These are phyloP conservation scores for Lactifluus piperatus DNA, from an alignment of 768 basidiomycete species.

Conservation along the genomic window DNA sequence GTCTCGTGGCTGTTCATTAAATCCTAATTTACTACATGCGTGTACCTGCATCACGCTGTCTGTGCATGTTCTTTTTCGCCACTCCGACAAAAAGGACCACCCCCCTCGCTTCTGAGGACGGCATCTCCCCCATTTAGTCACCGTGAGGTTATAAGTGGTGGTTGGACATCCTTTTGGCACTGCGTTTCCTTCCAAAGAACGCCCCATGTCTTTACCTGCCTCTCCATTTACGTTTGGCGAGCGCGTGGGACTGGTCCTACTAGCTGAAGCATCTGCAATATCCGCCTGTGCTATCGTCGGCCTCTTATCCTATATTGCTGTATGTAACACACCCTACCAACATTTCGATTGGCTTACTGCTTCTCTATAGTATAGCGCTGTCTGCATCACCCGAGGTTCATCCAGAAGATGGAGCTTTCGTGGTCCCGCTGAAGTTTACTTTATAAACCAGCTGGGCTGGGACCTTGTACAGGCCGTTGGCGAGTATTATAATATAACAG, in stretches of 20 bases:
- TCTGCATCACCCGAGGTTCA: conserved; percentile 15
- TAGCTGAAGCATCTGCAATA: conserved; percentile 19
- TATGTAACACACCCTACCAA: conserved; percentile 3
- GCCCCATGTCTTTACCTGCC: not conserved
- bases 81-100: not conserved
- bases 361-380: conserved; percentile 16
- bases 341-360: not conserved
- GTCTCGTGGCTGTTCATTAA: not conserved
- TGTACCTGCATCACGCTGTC: not conserved
- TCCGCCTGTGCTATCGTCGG: conserved; percentile 21
- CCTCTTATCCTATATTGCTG: conserved; percentile 22
- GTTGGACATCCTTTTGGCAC: not conserved
- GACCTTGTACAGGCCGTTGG: conserved; percentile 25
- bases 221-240: conserved; percentile 19
- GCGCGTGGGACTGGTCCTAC: conserved; percentile 23
- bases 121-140: not conserved
- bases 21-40: not conserved
- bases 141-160: not conserved
- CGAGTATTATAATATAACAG: not conserved
- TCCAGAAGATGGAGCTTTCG: conserved; percentile 15
- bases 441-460: conserved; percentile 23
- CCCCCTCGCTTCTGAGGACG: not conserved
- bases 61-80: not conserved
- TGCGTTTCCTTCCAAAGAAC: not conserved
- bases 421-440: conserved; percentile 24